Conservation (phyloP, 1,284 basidiomycete species). For the Ustilago xerochloae region DNA sequence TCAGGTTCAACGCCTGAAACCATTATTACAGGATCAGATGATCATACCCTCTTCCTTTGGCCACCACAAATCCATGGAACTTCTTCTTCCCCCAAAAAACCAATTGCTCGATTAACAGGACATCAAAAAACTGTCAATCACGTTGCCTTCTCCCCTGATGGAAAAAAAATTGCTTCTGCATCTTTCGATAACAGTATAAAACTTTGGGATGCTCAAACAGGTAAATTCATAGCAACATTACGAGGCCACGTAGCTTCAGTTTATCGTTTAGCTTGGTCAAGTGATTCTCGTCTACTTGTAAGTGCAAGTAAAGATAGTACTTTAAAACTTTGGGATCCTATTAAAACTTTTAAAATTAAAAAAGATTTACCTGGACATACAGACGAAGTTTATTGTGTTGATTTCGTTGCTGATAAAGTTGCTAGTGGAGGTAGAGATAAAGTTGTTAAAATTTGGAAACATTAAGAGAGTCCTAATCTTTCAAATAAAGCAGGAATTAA, state of each 20-base stretch:
- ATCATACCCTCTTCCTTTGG: constrained; percentile 76
- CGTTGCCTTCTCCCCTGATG: constrained; percentile 94
- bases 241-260: constrained; percentile 94
- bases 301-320: constrained; percentile 96
- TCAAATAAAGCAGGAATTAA: constrained; percentile 52
- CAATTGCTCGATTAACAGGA: constrained; percentile 86
- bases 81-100: constrained; percentile 76
- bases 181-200: constrained; percentile 92
- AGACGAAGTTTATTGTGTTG: constrained; percentile 97
- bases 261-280: constrained; percentile 93
- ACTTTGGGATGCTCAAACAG: constrained; percentile 83
- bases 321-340: constrained; percentile 70
- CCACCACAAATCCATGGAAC: constrained; percentile 56
- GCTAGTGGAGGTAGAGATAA: constrained; percentile 86
- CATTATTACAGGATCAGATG: constrained; percentile 90
- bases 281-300: constrained; percentile 89
- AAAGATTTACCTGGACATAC: constrained; percentile 93
- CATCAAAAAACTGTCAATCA: constrained; percentile 96
- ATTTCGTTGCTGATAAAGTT: constrained; percentile 83
- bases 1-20: constrained; percentile 75
- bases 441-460: constrained; percentile 72
- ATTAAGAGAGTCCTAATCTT: constrained; percentile 47
- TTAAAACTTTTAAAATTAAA: constrained; percentile 77
- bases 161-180: constrained; percentile 87
- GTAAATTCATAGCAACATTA: constrained; percentile 79